These are phyloP conservation scores for Ophiostoma quercus DNA, from an alignment of 2,329 filamentous ascomycete species.

Conservation along the genomic window DNA sequence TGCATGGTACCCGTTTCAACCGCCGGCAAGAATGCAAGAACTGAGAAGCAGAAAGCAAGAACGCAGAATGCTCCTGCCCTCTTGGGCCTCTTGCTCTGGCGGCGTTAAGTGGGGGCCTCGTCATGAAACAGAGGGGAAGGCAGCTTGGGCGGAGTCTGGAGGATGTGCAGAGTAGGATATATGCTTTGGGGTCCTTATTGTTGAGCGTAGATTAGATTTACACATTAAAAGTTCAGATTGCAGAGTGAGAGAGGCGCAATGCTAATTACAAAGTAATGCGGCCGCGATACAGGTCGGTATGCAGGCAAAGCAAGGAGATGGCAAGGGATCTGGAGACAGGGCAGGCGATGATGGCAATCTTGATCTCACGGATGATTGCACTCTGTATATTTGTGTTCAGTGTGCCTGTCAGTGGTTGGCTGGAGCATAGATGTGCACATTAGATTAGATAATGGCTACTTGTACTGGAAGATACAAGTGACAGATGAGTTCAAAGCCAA, in stretches of 20 bases:
- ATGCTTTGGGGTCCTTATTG: neutral
- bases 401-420: neutral
- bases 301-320: neutral
- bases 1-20: neutral
- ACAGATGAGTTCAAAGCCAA: neutral
- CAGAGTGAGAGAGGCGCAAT: neutral
- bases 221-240: neutral
- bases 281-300: neutral
- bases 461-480: neutral
- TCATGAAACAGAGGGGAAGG: slow-evolving; percentile 15
- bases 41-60: neutral
- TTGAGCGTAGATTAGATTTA: neutral
- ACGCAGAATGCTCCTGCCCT: slow-evolving; percentile 5
- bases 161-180: too few species aligned
- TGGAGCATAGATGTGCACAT: neutral
- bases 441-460: neutral
- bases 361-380: neutral
- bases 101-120: neutral
- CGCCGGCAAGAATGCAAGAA: neutral
- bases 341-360: slow-evolving; percentile 4
- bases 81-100: neutral
- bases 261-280: neutral
- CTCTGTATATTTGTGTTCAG: neutral
- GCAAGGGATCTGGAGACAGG: neutral
- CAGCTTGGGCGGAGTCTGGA: neutral